A percentile compares a stretch with the other conserved stretches of the same genome.
Evolutionary conservation across 2,329 filamentous ascomycete species (phyloP).

Genomic region (Stagonosporopsis rhizophila): DNA sequence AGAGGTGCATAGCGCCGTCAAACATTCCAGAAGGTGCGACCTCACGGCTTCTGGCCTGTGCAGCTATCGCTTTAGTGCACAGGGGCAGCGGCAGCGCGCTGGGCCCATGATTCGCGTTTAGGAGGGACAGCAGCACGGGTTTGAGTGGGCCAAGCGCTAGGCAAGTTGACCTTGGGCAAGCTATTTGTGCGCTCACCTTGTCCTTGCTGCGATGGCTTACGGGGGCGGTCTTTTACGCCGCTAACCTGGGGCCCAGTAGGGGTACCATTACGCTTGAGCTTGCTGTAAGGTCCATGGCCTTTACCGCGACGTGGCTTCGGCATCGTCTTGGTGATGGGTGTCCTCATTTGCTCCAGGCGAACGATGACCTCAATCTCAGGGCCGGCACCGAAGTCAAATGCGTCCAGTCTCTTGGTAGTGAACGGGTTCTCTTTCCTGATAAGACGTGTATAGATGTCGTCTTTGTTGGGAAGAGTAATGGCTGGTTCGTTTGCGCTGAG

Average conservation of each 20-base stretch:
- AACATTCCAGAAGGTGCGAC: neutral
- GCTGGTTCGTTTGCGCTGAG: constrained; percentile 43
- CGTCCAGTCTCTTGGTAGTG: constrained; percentile 35
- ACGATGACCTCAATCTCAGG: constrained; percentile 40
- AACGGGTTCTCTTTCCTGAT: constrained; percentile 41
- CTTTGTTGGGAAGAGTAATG: constrained; percentile 32
- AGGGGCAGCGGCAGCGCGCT: constrained; percentile 17
- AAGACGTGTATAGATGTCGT: constrained; percentile 25
- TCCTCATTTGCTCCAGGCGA: constrained; percentile 35
- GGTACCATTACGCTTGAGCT: constrained; percentile 37
- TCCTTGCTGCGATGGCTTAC: constrained; percentile 42
- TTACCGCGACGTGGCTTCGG: constrained; percentile 33
- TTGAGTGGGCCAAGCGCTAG: constrained; percentile 37
- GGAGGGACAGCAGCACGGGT: constrained; percentile 30
- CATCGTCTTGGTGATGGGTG: constrained; percentile 39
- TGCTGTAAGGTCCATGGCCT: constrained; percentile 24
- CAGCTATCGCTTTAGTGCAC: constrained; percentile 6
- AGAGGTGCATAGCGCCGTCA: neutral
- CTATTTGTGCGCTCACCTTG: constrained; percentile 36
- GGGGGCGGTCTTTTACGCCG: constrained; percentile 35
- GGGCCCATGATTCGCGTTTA: constrained; percentile 23
- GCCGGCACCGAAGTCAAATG: constrained; percentile 33
- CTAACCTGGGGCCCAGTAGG: constrained; percentile 27
- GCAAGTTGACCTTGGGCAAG: constrained; percentile 32
- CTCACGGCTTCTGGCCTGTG: neutral